Evolutionary conservation across 192 early-diverging fungal species (phyloP), one percentile per base, ranked within the genome.

Genomic region (Coemansia sp.): DNA sequence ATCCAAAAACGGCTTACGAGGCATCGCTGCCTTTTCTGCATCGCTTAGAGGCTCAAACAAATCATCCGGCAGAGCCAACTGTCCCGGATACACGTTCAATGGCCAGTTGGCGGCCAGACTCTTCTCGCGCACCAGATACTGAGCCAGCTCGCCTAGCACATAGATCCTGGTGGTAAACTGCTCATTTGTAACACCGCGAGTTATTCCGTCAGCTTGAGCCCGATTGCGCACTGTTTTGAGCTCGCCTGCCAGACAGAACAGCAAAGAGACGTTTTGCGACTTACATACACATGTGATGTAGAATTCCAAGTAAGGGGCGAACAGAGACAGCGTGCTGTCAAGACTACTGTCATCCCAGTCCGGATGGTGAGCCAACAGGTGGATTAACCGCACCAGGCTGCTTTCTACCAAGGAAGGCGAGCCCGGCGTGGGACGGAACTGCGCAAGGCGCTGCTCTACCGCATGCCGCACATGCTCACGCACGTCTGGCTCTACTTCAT

Each of bases 301-400:
- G 57, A 94, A 94, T 41, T 94, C 87, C 36, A 98, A 82, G 60
- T 96, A 97, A 40, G 77, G 74, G 23, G 82, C 59, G 58, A 88
- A 86, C 35, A 84, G 41, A 11, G 63, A 56, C 31, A 69, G 57
- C 45, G 61, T 73, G 2, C 55, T 51, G 20, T 53, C 53, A 2
- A 55, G 56, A 37, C 62, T 56, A n/a, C 56, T 19, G 47, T 78
- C 74, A 43, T 78, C 68, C 82, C 91, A 94, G 68, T 95, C 93
- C 1, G 92, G 90, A 57, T 94, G 91, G 59, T 90, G 84, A 3
- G 91, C 87, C 9, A 98, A 72, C 28, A 93, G 59, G 50, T 92
- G 84, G 15, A 94, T 59, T 21, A 93, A 45, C 4, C 85, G 83
- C 26, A 71, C 76, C 28, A 87, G 65, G 19, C 81, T 72, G 56